These are phyloP conservation scores for Cymbidium sinense DNA, from an alignment of 106 monocot genomes.

Conservation along the genomic window DNA sequence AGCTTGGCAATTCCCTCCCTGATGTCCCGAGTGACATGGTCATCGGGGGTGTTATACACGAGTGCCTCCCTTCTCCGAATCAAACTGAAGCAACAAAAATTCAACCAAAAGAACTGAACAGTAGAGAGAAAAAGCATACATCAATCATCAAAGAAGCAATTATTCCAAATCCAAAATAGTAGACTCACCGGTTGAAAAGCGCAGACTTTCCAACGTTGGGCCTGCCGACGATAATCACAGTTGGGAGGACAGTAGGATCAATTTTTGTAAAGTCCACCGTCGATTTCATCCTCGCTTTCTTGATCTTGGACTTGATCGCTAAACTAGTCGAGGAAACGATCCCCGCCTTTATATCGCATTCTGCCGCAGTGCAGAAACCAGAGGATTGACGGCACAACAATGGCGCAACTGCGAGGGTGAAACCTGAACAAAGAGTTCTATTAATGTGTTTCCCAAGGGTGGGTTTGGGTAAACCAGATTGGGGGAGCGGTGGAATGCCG, in stretches of 20 bases:
- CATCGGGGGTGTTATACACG: conserved; percentile 89
- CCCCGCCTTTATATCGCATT: background rate
- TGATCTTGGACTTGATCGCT: conserved; percentile 9
- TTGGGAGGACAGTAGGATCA: conserved; percentile 59
- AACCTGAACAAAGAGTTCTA: conserved; percentile 2
- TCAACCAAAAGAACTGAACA: background rate
- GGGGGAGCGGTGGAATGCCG: background rate
- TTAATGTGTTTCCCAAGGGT: background rate
- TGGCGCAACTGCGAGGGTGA: background rate
- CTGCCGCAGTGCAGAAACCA: background rate
- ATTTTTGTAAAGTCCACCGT: conserved; percentile 78
- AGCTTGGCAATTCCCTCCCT: conserved; percentile 90
- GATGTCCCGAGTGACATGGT: conserved; percentile 91
- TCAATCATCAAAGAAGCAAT: background rate
- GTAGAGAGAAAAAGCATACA: background rate
- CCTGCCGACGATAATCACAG: conserved; percentile 85
- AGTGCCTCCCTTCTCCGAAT: conserved; percentile 91
- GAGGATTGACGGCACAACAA: background rate
- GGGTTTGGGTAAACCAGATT: background rate
- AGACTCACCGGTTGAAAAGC: conserved; percentile 79
- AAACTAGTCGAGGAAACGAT: background rate
- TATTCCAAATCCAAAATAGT: background rate
- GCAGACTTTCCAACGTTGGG: conserved; percentile 99
- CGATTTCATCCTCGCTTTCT: conserved; percentile 34
- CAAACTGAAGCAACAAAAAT: conserved; percentile 14